Base-by-base conservation (phyloP, 2,329 filamentous ascomycete genomes). In the Cladosporium sp. region DNA sequence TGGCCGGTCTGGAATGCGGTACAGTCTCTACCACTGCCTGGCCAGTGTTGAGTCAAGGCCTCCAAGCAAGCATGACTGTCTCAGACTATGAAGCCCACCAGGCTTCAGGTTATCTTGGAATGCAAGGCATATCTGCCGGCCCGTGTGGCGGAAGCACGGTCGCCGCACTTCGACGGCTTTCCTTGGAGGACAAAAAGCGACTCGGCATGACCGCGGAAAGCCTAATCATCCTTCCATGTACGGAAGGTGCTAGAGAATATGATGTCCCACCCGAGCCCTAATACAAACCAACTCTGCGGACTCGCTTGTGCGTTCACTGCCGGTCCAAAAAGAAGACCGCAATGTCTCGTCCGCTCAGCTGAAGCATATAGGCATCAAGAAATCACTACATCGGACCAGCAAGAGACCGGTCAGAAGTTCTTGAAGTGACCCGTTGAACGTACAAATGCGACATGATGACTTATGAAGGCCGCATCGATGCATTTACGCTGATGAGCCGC, bases 1-100 rank as follows among this genome's bases (percentile, higher is more conserved):
- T 89, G 85, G 75, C 77, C 35, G 86, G 85, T 0, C 78, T 89
- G 70, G 82, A 87, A 57, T 89, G 85, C 54, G 84, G 84, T 0
- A 86, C 82, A 0, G 74, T 86, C 0, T 86, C 84, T 0, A 73
- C 72, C 0, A 81, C 76, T 0, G 82, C 84, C 0, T 89, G 84
- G 82, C 73, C 79, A 0, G 62, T 80, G 0, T 63, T 89, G 2
- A 68, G 70, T 7, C 63, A 70, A 0, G 78, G 81, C 0, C 74
- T 88, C 0, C 82, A 86, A 67, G 79, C 76, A 1, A 78, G 76
- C 53, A 66, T 83, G 0, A 78, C 77, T 0, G 74, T 89, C 0
- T 79, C 78, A 0, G 85, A 86, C 56, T 66, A 68, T n/a, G 82
- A 88, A 53, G 74, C 79, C 0, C 84, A 89, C 57, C 50, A 68